Evolutionary conservation across 2,329 filamentous ascomycete species (phyloP), one percentile per base, ranked within the genome.

Genomic region (Hymenoscyphus scutula): DNA sequence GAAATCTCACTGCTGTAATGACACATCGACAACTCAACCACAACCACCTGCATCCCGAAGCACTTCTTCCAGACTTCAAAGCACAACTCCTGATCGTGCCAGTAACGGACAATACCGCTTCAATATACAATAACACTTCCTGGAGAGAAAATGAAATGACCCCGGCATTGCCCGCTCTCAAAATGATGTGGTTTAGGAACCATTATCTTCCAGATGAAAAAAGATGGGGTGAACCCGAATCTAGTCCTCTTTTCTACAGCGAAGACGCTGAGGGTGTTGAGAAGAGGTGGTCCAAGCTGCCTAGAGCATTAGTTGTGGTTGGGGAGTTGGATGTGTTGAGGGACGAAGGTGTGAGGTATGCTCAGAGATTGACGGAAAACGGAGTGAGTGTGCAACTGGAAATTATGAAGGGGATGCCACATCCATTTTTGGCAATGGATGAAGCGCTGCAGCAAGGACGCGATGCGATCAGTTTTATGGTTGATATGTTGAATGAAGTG

Each of bases 181-280:
- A 86, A 72, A 86, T 86, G 84, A 70, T 83, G 56, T 86, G 84
- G 84, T 87, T 84, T 68, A 77, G 84, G n/a, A 70, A 78, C 19
- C 81, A 84, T 70, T 86, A 86, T 72, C 76, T 87, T 1, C 82
- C 83, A 0, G 74, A 81, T 51, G 61, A 75, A 27, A 69, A 68
- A 1, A 77, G 80, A 59, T 80, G 81, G 77, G 67, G 70, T 2
- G 74, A 83, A 37, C 79, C 81, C 0, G 82, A 85, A 69, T 82
- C 84, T 0, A 84, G 81, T 55, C 82, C 82, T 2, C 69, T 86
- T 56, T 76, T 86, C 23, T 83, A 81, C 73, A 30, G 71, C 1
- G 79, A 78, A 1, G 78, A 82, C 25, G 57, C 38, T 6, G 38
- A 29, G 19, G 41, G 27, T 10, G 38, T 59, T 57, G 23, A 41